Evolutionary conservation across 2,329 filamentous ascomycete species (phyloP).

Genomic region (Geosmithia flava): DNA sequence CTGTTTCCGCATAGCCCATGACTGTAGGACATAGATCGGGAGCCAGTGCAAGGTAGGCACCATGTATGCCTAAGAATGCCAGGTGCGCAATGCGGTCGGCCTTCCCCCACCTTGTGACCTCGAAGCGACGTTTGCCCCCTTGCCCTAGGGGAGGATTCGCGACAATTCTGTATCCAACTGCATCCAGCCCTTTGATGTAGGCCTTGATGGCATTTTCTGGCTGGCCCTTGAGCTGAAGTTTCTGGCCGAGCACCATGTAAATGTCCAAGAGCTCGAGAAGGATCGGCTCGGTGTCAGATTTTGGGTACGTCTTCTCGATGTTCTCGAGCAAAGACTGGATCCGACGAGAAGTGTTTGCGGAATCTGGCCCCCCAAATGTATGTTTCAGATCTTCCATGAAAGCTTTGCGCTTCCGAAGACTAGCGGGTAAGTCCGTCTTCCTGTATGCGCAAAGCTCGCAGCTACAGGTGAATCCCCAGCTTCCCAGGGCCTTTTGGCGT

Average conservation of each 20-base stretch:
- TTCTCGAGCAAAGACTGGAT: neutral
- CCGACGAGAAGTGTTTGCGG: neutral
- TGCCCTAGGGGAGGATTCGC: neutral
- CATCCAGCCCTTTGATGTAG: neutral
- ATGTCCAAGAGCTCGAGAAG: neutral
- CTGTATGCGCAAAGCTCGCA: conserved; percentile 23
- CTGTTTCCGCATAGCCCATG: neutral
- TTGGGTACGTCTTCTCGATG: neutral
- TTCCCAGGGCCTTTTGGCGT: conserved; percentile 13
- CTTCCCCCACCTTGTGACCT: neutral
- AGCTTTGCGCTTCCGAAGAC: neutral
- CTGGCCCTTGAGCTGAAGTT: neutral
- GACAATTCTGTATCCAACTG: neutral
- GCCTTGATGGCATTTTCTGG: neutral
- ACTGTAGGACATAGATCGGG: neutral
- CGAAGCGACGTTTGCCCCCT: neutral
- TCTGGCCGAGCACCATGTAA: neutral
- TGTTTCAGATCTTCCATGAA: neutral
- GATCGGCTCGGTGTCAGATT: neutral
- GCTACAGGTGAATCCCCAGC: conserved; percentile 28
- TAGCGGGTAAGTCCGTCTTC: conserved; percentile 3
- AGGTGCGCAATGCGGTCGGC: neutral
- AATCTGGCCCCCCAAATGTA: neutral
- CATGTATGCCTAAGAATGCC: neutral
- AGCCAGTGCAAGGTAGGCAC: neutral